Base-by-base conservation (phyloP, 139 green algal genomes). In the Spirogloea muscicola region DNA sequence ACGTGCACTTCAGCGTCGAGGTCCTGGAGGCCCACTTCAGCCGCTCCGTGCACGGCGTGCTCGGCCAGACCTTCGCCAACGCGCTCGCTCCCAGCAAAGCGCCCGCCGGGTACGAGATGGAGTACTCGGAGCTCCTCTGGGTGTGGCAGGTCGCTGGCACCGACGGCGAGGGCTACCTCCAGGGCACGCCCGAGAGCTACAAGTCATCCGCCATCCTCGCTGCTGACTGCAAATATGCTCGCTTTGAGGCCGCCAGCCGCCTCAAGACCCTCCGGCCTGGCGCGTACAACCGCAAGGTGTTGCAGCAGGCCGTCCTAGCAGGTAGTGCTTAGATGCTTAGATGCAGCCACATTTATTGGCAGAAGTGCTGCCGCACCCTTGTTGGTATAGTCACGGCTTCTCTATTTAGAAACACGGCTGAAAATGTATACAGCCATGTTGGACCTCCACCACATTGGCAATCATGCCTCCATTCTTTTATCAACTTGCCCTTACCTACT, bases 51-150 rank as follows among this genome's bases (percentile, higher is more conserved):
- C 67, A 76, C 55, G 67, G 67, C n/a, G 49, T 76, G 21, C 25
- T 76, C 13, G 67, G 67, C 18, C 67, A 76, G 55, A 76, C 67
- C 10, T 76, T 58, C 38, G 64, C 40, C 48, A 74, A 74, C 27
- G 7, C 40, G 21, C 40, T 76, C 39, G 34, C 57, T 13, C 69
- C 69, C 42, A 59, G 76, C 29, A n/a, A n/a, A 39, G 69, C 69
- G 18, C 59, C 58, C 3, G 51, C 44, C 7, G 69, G 69, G 4
- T 77, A 77, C 41, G 31, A 37, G 6, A 44, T 74, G 65, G 48
- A 74, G 65, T 74, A 74, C 46, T 66, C 43, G 40, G 65, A 44
- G 3, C 39, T 74, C n/a, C 36, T 77, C 29, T 72, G 69, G 59
- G 58, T 40, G 59, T 76, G 61, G 59, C 69, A 77, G 18, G 69